Base-by-base conservation (phyloP, 371 early-diverging fungal species). In the Rhizopus arrhizus region DNA sequence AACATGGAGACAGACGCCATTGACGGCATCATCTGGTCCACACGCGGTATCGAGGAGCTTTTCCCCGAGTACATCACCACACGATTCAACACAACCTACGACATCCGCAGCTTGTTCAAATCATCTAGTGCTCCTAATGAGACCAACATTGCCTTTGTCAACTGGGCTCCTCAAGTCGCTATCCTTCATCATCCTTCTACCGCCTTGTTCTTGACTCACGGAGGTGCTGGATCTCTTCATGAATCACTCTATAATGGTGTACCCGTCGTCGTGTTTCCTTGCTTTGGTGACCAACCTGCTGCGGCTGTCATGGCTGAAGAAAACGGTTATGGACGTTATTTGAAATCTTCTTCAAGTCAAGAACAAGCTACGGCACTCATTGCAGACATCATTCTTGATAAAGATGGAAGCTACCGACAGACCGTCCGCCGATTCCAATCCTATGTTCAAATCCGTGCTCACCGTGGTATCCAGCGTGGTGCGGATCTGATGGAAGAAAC, bases 151-250 rank as follows among this genome's bases (percentile, higher is more conserved):
- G 12, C 22, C n/a, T 62, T 61, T 38, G 13, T 61, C 0, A 16
- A 59, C 8, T 73, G 81, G 77, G 72, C 74, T 8, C 78, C 78
- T 13, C 81, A 81, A 31, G 56, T 65, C 33, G 67, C 77, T 13
- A 66, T 78, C 34, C 63, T 81, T 5, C 38, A 55, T 0, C 78
- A 81, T 41, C 55, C 66, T 5, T 62, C 73, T 0, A 67, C 66
- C 2, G 12, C 32, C 5, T 28, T 71, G 0, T 81, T 78, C 51
- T 33, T 81, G 0, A 65, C 69, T 4, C 77, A 78, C 48, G 73
- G 78, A 40, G 81, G 81, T 13, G 55, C 61, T 8, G 74, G 60
- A 0, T 73, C 73, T 5, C 15, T 70, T 10, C 68, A 67, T 36
- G 81, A 81, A 57, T 62, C 70, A 0, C 31, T 73, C 0, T 72